phyloP scores from a whole-genome alignment of 768 basidiomycete genomes.

The Termitomyces sp. region DNA sequence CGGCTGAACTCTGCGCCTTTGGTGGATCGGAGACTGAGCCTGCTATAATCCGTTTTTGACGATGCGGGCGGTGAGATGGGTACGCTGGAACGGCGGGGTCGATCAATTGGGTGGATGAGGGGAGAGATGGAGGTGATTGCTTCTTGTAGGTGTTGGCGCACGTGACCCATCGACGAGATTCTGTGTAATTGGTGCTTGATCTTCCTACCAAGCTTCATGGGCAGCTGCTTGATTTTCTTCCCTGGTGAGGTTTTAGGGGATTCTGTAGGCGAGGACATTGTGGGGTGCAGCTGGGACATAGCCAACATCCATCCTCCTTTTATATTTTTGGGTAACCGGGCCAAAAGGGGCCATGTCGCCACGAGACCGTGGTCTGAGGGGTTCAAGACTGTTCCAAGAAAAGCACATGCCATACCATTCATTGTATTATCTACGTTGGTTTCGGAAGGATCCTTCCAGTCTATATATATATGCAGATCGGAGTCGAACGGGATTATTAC shows the following conservation, averaged over 20 bases:
- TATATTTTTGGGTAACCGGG: slow-evolving; percentile 15
- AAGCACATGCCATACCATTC: slow-evolving; percentile 6
- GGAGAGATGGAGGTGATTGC: slow-evolving; percentile 29
- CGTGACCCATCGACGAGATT: slow-evolving; percentile 13
- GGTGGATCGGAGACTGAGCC: slow-evolving; percentile 12
- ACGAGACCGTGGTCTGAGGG: slow-evolving; percentile 1
- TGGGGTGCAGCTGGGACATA: neutral
- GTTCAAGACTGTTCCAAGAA: neutral
- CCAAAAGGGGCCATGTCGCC: slow-evolving; percentile 1
- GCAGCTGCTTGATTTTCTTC: slow-evolving; percentile 19
- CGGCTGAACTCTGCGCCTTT: slow-evolving; percentile 5
- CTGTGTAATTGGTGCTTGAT: slow-evolving; percentile 19
- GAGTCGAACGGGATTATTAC: neutral
- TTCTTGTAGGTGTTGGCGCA: slow-evolving; percentile 22
- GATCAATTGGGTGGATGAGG: slow-evolving; percentile 38
- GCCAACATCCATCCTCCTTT: slow-evolving; percentile 6
- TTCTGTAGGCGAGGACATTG: slow-evolving; percentile 11
- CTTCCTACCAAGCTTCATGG: slow-evolving; percentile 22
- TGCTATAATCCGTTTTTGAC: slow-evolving; percentile 16
- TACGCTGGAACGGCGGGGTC: slow-evolving; percentile 19
- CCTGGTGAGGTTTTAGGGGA: slow-evolving; percentile 16
- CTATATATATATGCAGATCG: neutral
- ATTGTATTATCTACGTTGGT: neutral
- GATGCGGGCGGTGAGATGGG: slow-evolving; percentile 14
- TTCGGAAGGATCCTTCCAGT: neutral